Base-by-base conservation (phyloP, 208 protist species). In the Zelonia costaricensis region DNA sequence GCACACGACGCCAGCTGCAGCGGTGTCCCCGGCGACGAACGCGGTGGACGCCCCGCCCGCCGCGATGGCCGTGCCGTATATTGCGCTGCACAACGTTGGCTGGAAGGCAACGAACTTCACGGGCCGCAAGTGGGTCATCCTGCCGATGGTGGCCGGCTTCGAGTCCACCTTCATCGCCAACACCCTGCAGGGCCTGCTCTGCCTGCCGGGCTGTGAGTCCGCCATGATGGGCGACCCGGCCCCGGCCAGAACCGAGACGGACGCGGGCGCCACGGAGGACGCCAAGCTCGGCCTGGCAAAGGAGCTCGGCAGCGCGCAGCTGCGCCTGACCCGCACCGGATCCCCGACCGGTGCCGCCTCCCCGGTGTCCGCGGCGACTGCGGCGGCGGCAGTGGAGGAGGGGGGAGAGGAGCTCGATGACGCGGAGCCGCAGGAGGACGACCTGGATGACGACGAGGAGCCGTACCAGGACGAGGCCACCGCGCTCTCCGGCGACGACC, bases 181-280 rank as follows among this genome's bases (percentile, higher is more conserved):
- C 62, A 76, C 54, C 22, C 48, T 89, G 20, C 68, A 85, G 33
- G 75, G 82, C 1, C 55, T 85, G 3, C 62, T 78, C 36, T 71
- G 69, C 52, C 62, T 86, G 40, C 82, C 82, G 6, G 82, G 82
- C 3, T 84, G 67, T 52, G 82, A 86, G 62, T 63, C 51, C 6
- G 69, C 69, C 8, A 66, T 89, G 23, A 70, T 89, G 48, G 76
- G 71, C n/a, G 25, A 72, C 13, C 44, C 45, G 20, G 40, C 55
- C 20, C 35, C 20, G 39, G 46, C 22, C 15, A 15, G 35, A 33
- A 33, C n/a, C n/a, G n/a, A n/a, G n/a, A n/a, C n/a, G n/a, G n/a
- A n/a, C n/a, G n/a, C n/a, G n/a, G n/a, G n/a, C n/a, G n/a, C n/a
- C n/a, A n/a, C n/a, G n/a, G n/a, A n/a, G n/a, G n/a, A n/a, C n/a